Evolutionary conservation across 495 filamentous ascomycete genomes (phyloP).

Genomic region (Aspergillus cristatus): DNA sequence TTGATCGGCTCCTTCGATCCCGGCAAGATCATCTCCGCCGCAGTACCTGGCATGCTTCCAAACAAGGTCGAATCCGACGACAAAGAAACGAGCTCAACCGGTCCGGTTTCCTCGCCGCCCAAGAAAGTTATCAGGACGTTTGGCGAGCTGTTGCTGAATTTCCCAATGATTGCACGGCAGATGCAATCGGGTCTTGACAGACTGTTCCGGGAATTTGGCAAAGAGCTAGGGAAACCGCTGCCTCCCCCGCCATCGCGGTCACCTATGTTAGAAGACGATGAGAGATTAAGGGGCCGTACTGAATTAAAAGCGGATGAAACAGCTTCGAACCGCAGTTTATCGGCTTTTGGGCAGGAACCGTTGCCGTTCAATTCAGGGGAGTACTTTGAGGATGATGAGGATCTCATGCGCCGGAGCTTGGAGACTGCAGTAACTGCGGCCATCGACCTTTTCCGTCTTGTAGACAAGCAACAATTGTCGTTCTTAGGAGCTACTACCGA

Average conservation of each 20-base stretch:
- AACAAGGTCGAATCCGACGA: slow-evolving; percentile 20
- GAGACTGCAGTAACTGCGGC: slow-evolving; percentile 89
- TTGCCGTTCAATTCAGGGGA: slow-evolving; percentile 40
- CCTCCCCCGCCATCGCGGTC: slow-evolving; percentile 64
- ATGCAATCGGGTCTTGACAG: slow-evolving; percentile 90
- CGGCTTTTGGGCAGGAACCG: slow-evolving; percentile 23
- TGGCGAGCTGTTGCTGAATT: slow-evolving; percentile 81
- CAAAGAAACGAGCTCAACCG: slow-evolving; percentile 24
- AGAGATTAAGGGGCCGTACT: slow-evolving; percentile 14
- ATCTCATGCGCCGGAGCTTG: slow-evolving; percentile 71
- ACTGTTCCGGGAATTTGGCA: slow-evolving; percentile 81
- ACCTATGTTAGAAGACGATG: slow-evolving; percentile 26
- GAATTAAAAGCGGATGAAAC: slow-evolving; percentile 21
- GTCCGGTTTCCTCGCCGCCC: slow-evolving; percentile 34
- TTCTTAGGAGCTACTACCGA: slow-evolving; percentile 88
- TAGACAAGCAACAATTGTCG: slow-evolving; percentile 92
- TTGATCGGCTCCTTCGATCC: slow-evolving; percentile 76
- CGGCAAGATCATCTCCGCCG: slow-evolving; percentile 53
- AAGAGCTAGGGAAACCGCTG: slow-evolving; percentile 73
- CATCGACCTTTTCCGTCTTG: slow-evolving; percentile 89
- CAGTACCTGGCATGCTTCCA: slow-evolving; percentile 36
- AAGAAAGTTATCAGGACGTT: slow-evolving; percentile 91
- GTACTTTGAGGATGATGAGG: slow-evolving; percentile 74
- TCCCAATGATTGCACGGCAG: slow-evolving; percentile 93
- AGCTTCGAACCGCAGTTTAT: slow-evolving; percentile 29